Conservation (phyloP, 2,329 filamentous ascomycete genomes). For the Mollisia scopiformis region DNA sequence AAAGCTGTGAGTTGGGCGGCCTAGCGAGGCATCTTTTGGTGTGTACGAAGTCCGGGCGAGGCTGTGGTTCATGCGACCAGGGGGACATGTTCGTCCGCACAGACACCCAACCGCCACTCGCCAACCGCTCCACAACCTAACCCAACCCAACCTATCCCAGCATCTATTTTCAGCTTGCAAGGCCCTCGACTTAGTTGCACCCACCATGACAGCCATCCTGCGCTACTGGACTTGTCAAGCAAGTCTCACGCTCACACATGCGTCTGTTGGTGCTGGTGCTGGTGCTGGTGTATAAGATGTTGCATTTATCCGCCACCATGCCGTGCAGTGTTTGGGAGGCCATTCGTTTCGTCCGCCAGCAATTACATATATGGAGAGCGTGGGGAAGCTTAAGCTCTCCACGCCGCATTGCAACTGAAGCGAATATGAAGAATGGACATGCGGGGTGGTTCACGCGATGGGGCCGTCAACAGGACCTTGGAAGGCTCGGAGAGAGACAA, state of each 20-base stretch:
- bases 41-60: too few species aligned
- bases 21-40: constrained; percentile 15
- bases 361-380: constrained; percentile 9
- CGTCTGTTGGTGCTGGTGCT: not conserved
- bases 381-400: constrained; percentile 4
- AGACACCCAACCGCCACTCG: too few species aligned
- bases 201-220: constrained; percentile 1
- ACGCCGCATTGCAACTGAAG: not conserved
- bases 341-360: not conserved
- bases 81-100: constrained; percentile 16
- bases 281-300: constrained; percentile 8
- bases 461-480: constrained; percentile 16
- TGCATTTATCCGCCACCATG: constrained; percentile 15
- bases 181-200: constrained; percentile 3
- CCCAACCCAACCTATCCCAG: not conserved
- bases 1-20: not conserved
- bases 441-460: constrained; percentile 16
- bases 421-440: constrained; percentile 10
- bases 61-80: constrained; percentile 17
- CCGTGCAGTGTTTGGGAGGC: not conserved
- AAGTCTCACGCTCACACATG: not conserved
- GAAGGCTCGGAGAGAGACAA: constrained; percentile 4
- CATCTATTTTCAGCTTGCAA: constrained; percentile 21
- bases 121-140: not conserved
- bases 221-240: not conserved